Evolutionary conservation across 768 basidiomycete genomes (phyloP), one percentile per base, ranked within the genome.

Genomic region (Nevesoporus exiguus): DNA sequence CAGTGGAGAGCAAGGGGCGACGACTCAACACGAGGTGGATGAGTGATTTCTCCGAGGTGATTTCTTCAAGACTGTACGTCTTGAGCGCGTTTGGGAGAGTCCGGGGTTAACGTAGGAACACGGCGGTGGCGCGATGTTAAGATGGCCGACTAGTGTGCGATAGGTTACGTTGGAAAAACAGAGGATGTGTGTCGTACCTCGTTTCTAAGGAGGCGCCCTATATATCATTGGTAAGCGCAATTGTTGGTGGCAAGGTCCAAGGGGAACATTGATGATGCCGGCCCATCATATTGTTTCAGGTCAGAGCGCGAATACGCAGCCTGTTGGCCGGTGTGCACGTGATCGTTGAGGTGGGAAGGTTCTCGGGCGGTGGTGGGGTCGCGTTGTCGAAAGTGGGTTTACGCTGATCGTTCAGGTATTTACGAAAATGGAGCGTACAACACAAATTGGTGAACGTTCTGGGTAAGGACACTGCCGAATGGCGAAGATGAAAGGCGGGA

Each of bases 131-230:
- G 25, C 42, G 31, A 22, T 15, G 41, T 34, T 25, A 42, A 50
- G 47, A 36, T 50, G 31, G 50, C 43, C n/a, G 36, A 54, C 1
- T 46, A 36, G 10, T 34, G 40, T 31, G 47, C 51, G 24, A 40
- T 56, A 13, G 46, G 62, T 21, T 55, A 58, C 44, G 41, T 56
- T 10, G 58, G 57, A 17, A 57, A 51, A 19, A 29, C 60, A 2
- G 57, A 7, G 62, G 59, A n/a, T 29, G 67, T 4, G 66, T 71
- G 21, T 69, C 68, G 14, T 72, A 62, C 46, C 56, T 74, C 13
- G 67, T 62, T 21, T 66, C 70, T 17, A 67, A 64, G 56, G 67
- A 64, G 42, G 61, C 64, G 2, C 54, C 56, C 43, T 66, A 63
- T 27, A 64, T 70, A 64, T 71, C 25, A 67, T 65, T 31, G 17